Conservation (phyloP, 179 eudicot species). For the Corrigiola litoralis region DNA sequence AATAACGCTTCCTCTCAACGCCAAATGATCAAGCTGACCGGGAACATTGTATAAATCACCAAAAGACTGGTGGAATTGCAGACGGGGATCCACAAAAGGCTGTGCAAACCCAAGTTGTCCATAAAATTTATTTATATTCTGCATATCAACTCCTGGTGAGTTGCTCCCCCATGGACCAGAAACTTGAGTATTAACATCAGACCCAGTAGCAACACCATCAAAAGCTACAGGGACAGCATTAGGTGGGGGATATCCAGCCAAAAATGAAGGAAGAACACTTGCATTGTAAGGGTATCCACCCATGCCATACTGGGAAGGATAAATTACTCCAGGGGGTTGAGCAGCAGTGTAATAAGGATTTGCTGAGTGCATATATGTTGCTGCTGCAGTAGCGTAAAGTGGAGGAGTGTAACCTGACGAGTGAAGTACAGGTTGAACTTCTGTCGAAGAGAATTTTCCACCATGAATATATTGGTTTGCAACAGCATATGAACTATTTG, state of each 20-base stretch:
- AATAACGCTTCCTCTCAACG: constrained; percentile 26
- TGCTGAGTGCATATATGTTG: constrained; percentile 35
- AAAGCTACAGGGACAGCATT: constrained; percentile 29
- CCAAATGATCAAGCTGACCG: constrained; percentile 38
- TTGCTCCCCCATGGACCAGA: constrained; percentile 42
- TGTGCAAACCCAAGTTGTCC: constrained; percentile 47
- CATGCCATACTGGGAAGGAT: constrained; percentile 36
- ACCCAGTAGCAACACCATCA: constrained; percentile 43
- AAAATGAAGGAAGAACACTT: constrained; percentile 28
- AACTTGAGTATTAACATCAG: constrained; percentile 36
- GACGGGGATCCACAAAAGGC: constrained; percentile 37
- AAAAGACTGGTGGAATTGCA: constrained; percentile 39
- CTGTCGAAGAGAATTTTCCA: constrained; percentile 29
- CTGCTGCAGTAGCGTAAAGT: constrained; percentile 30
- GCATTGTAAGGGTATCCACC: constrained; percentile 37
- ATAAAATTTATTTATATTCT: constrained; percentile 40
- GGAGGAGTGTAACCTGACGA: constrained; percentile 37
- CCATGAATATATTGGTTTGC: constrained; percentile 31
- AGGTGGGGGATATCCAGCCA: constrained; percentile 35
- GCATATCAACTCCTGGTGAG: constrained; percentile 42
- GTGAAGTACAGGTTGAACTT: constrained; percentile 37
- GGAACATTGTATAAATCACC: constrained; percentile 37
- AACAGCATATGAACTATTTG: constrained; percentile 15
- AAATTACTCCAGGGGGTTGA: constrained; percentile 38
- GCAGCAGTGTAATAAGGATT: constrained; percentile 32